Evolutionary conservation across 2,329 filamentous ascomycete species (phyloP), one percentile per base, ranked within the genome.

Genomic region (Aspergillus uvarum): DNA sequence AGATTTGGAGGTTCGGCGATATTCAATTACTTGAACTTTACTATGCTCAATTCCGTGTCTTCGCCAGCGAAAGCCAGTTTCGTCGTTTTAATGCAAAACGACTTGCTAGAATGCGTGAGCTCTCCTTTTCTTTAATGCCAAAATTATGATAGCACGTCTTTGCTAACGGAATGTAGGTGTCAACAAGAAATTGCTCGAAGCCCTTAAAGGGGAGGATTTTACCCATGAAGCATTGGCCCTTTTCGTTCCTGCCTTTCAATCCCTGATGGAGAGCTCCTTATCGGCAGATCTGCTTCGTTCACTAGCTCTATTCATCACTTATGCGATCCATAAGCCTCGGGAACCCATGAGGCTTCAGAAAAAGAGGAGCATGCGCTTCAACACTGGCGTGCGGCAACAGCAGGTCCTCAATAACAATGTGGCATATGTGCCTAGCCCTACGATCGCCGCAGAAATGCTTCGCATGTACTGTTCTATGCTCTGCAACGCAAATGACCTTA

Each of bases 21-120:
- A 73, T 86, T 5, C 83, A 87, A 19, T 91, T 93, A 0, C 92
- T 97, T 70, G 88, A 90, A 68, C 81, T 97, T 24, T 99, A 98
- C 76, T 98, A 97, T 76, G 87, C 88, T 62, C 95, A 99, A 72
- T 98, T 98, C 70, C 82, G 89, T 62, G 89, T 88, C 0, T 97
- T 99, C 77, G 89, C 91, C 1, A 85, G 89, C n/a, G 89, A 89
- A 69, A 97, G 94, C 82, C 93, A 95, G 72, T 89, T 96, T 70
- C 91, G 92, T 71, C 88, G 91, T 61, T 98, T 98, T 77, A 99
- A 99, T 73, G 88, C 90, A 55, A 89, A 91, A 70, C 86, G 95
- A 51, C 79, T 99, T 61, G 86, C 90, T 61, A 85, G 93, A 67
- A 99, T 99, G 90, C 87, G 94, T 93, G 85, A 82, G 90, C 76